Base-by-base conservation (phyloP, 1,284 basidiomycete genomes). In the Fistulinella staudtii region DNA sequence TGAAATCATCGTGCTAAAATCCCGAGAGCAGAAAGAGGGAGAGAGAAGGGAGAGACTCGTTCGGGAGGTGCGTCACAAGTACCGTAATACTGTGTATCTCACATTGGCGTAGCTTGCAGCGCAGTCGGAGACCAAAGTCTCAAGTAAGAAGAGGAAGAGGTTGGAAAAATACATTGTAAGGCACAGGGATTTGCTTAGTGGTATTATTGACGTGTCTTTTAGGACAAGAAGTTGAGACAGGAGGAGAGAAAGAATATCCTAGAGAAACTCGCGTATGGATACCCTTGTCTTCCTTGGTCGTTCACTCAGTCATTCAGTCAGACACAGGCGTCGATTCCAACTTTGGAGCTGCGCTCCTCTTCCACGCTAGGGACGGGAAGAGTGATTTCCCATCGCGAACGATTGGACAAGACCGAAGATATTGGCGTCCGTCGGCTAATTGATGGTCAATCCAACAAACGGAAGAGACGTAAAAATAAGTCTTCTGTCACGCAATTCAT, bases 181-280 rank as follows among this genome's bases (percentile, higher is more conserved):
- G 61, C 5, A 14, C 28, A 17, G 17, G n/a, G 24, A 1, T 39
- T 28, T 36, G 21, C 43, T 37, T 15, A 20, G 37, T 20, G 15
- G 5, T 5, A 13, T 5, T n/a, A 11, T 30, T 39, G 37, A 37
- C 20, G 8, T 35, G 23, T 36, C 33, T 24, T 18, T 37, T 53
- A 91, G 88, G 85, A 89, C 43, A 91, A 91, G 66, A 91, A 91
- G 64, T 67, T 93, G 37, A 88, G 85, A 66, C 88, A 90, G 61
- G 90, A 93, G 55, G 87, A 89, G 52, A 77, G 89, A 36, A 59
- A 79, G 3, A 62, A 73, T 17, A 72, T 93, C 6, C 78, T 92
- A 47, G 79, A 88, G 52, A 90, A 88, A 59, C 70, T 93, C 44
- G 76, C 80, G 89, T 90, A 67, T 53, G 57, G 81, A 39, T 38